phyloP scores from a whole-genome alignment of 1,284 basidiomycete genomes.

The Rhodofomes roseus region DNA sequence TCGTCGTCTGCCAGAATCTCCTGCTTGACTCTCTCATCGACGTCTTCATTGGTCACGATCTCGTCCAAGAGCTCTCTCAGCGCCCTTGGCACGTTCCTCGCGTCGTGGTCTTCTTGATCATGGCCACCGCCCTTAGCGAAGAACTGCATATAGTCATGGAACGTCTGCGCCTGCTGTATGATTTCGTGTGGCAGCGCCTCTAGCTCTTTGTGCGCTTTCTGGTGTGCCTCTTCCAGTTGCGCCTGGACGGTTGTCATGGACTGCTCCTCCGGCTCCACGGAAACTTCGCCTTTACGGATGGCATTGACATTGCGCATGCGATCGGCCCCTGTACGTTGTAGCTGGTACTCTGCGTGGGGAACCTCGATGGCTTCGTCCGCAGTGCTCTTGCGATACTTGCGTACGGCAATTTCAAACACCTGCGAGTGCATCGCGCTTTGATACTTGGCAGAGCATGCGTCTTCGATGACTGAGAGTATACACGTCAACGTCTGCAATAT shows the following conservation, averaged over 20 bases:
- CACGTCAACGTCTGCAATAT: conserved; percentile 5
- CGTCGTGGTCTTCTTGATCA: conserved; percentile 9
- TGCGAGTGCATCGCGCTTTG: conserved; percentile 44
- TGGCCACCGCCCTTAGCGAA: conserved; percentile 23
- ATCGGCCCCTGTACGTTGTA: neutral
- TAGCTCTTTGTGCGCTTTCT: conserved; percentile 31
- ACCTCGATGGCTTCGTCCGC: conserved; percentile 11
- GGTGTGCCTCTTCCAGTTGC: conserved; percentile 13
- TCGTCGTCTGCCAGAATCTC: conserved; percentile 49
- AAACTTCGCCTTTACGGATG: neutral
- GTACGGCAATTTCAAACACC: conserved; percentile 45
- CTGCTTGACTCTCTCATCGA: conserved; percentile 37
- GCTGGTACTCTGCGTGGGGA: conserved; percentile 4
- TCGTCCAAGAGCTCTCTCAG: conserved; percentile 45
- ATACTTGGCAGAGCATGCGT: conserved; percentile 56
- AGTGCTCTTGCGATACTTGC: conserved; percentile 35
- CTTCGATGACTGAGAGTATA: conserved; percentile 50
- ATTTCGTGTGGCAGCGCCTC: conserved; percentile 49
- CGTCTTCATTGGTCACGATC: conserved; percentile 34
- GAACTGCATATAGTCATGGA: conserved; percentile 45
- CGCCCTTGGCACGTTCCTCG: conserved; percentile 31
- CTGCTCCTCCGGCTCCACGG: neutral
- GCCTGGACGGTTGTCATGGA: conserved; percentile 16
- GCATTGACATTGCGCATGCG: conserved; percentile 3
- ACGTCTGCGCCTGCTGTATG: conserved; percentile 40